Evolutionary conservation across 306 rosid species (phyloP).

Genomic region (Cucurbita ficifolia): DNA sequence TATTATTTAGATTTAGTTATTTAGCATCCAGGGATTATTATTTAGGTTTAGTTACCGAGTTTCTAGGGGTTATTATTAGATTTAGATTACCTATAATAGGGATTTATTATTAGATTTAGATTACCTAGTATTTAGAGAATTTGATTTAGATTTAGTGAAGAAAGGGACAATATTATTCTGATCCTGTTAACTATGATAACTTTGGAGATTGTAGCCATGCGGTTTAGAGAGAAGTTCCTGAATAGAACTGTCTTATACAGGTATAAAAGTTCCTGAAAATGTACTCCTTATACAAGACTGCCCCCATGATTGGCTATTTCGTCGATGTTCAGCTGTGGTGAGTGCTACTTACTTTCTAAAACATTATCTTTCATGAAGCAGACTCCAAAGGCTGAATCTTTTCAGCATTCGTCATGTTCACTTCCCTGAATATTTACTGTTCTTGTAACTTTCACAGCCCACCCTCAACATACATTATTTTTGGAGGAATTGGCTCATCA

Average conservation of each 20-base stretch:
- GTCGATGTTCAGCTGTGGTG: slow-evolving; percentile 94
- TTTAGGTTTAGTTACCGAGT: too few species aligned
- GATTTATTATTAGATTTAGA: too few species aligned
- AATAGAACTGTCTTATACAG: slow-evolving; percentile 29
- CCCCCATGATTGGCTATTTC: slow-evolving; percentile 97
- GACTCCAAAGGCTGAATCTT: not conserved
- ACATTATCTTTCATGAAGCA: not conserved
- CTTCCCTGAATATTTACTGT: not conserved
- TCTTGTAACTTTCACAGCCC: not conserved
- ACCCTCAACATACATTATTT: not conserved
- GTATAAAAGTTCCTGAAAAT: slow-evolving; percentile 45
- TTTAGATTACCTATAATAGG: too few species aligned
- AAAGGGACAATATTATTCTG: not conserved
- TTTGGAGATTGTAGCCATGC: not conserved
- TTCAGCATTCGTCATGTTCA: not conserved
- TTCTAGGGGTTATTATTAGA: too few species aligned
- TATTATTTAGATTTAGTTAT: too few species aligned
- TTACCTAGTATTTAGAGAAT: too few species aligned
- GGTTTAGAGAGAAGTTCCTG: not conserved
- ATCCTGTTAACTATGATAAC: not conserved
- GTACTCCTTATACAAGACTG: slow-evolving; percentile 78
- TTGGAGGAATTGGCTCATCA: not conserved
- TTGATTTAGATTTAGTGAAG: too few species aligned
- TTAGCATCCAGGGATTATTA: too few species aligned
- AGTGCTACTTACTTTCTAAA: slow-evolving; percentile 11